These are phyloP conservation scores for Byssothecium circinans DNA, from an alignment of 2,329 filamentous ascomycete genomes.

Conservation along the genomic window DNA sequence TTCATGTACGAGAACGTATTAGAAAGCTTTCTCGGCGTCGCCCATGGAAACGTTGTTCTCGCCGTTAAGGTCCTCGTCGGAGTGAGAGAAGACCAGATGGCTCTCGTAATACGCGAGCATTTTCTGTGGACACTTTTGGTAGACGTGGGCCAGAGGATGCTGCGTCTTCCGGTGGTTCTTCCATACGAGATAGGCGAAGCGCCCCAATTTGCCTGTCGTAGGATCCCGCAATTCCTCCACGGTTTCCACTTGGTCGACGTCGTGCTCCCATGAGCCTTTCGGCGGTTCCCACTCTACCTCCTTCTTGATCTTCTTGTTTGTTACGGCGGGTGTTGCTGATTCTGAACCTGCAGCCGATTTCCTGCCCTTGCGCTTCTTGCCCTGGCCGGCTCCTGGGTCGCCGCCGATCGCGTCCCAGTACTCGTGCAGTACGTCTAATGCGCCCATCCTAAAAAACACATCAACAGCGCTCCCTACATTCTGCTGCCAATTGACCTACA, in stretches of 20 bases:
- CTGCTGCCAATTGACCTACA: constrained; percentile 50
- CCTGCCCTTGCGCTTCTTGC: constrained; percentile 54
- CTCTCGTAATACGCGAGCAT: constrained; percentile 55
- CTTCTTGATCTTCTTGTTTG: constrained; percentile 43
- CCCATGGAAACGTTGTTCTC: too few species aligned
- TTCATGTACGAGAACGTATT: too few species aligned
- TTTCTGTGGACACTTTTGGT: constrained; percentile 77
- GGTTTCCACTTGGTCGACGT: constrained; percentile 70
- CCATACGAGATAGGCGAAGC: constrained; percentile 74
- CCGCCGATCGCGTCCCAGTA: constrained; percentile 69
- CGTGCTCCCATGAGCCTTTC: constrained; percentile 74
- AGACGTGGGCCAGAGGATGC: constrained; percentile 68
- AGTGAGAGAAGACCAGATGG: constrained; percentile 43
- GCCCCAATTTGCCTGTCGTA: constrained; percentile 50
- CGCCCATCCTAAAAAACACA: constrained; percentile 32
- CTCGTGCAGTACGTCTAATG: constrained; percentile 59
- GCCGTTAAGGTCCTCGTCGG: too few species aligned
- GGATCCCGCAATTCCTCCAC: constrained; percentile 62
- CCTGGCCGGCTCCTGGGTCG: constrained; percentile 55
- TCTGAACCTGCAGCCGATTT: constrained; percentile 29
- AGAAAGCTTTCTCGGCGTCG: too few species aligned
- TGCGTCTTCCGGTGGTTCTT: constrained; percentile 73
- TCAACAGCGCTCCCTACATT: constrained; percentile 6
- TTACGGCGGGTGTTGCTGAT: constrained; percentile 24
- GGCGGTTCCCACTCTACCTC: constrained; percentile 66